Percentiles rank a stretch among this genome's conserved stretches.
Evolutionary conservation across 176 grass and related monocot species (phyloP).

Genomic region (Pontederia crassipes): DNA sequence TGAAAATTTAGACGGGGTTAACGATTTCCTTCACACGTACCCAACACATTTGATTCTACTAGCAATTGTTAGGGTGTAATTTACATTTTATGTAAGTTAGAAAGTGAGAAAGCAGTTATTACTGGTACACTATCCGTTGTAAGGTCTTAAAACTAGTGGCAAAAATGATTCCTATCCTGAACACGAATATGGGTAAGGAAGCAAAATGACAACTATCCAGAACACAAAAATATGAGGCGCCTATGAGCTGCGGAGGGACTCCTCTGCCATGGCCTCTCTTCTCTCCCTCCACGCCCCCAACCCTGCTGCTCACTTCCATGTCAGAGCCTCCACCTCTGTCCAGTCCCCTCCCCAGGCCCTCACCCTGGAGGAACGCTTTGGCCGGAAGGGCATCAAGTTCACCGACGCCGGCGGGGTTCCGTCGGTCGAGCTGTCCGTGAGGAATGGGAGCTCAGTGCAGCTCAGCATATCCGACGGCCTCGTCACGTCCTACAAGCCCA

Average conservation of each 20-base stretch:
- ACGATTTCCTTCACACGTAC: too few species aligned
- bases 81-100: too few species aligned
- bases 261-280: conserved; percentile 62
- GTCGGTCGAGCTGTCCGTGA: conserved; percentile 59
- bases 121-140: too few species aligned
- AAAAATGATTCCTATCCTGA: too few species aligned
- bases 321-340: conserved; percentile 23
- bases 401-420: conserved; percentile 32
- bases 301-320: conserved; percentile 14
- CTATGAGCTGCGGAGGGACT: conserved; percentile 28
- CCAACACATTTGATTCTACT: too few species aligned
- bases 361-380: conserved; percentile 65
- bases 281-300: conserved; percentile 64
- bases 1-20: too few species aligned
- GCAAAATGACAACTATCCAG: conserved; percentile 27
- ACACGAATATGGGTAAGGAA: neutral
- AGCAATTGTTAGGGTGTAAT: too few species aligned
- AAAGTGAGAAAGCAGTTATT: too few species aligned
- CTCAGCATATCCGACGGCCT: conserved; percentile 62
- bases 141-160: too few species aligned
- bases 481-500: conserved; percentile 82
- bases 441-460: conserved; percentile 74
- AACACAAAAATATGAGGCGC: conserved; percentile 49
- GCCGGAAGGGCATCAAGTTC: conserved; percentile 81
- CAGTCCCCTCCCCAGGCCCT: neutral